Evolutionary conservation across 2,329 filamentous ascomycete genomes (phyloP), one percentile per base, ranked within the genome.

Genomic region (Neonectria magnoliae): DNA sequence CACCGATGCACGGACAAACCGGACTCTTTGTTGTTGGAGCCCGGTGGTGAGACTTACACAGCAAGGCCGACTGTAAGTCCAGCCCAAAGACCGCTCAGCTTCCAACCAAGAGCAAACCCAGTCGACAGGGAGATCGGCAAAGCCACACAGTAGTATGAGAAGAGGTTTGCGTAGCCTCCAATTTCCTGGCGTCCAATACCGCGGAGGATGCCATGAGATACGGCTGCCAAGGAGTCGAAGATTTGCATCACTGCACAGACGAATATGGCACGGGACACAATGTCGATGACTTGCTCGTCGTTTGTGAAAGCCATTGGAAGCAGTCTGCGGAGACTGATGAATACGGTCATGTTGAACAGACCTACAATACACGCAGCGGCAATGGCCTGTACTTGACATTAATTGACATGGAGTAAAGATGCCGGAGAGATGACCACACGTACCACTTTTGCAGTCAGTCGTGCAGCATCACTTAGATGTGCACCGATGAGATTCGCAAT

Each of bases 401-500:
- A 65, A 13, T 4, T 13, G 29, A 45, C 38, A 14, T 22, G 8
- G 11, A 31, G 45, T 5, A 42, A 11, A 3, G 45, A 10, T 16
- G 6, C 2, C 36, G 8, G 31, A 2, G 44, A 42, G 25, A 7
- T 4, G 6, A 42, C 6, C 20, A 1, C 38, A 79, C 82, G 67
- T 71, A 84, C 90, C 57, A 97, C 93, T 78, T 88, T 90, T 8
- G 91, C 91, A 1, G 91, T 91, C 2, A 87, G 91, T 73, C 90
- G 91, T 1, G 94, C 94, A 0, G 94, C 91, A 33, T 90, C 88
- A 3, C 92, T 89, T 4, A 97, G 83, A 0, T 89, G 90, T 0
- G 94, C 94, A 6, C 94, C 94, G 65, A 98, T 95, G 16, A 98
- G 82, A 71, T 97, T 97, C 1, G 94, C 94, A 10, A 97, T 88